Conservation (phyloP, 2,329 filamentous ascomycete genomes). For the Emergomyces orientalis region DNA sequence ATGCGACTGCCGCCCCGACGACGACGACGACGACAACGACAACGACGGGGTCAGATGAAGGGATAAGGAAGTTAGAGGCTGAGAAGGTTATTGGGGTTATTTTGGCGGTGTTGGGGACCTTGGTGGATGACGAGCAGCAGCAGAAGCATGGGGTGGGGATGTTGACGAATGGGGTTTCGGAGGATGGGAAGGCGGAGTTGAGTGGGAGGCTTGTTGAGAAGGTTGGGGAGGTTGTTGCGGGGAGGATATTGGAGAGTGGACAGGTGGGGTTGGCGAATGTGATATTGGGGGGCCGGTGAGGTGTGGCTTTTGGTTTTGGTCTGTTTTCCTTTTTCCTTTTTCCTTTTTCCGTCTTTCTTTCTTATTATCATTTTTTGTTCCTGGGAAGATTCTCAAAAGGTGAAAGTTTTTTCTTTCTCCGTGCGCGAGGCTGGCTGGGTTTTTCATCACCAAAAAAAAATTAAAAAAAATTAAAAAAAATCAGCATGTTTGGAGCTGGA, state of each 20-base stretch:
- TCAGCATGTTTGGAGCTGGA: no score
- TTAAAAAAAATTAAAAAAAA: no score
- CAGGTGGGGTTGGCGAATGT: slow-evolving; percentile 33
- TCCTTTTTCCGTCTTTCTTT: background rate
- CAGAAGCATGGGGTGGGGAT: background rate
- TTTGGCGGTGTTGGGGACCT: slow-evolving; percentile 45
- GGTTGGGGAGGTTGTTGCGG: slow-evolving; percentile 35
- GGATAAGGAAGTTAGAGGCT: slow-evolving; percentile 48
- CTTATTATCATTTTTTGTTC: background rate
- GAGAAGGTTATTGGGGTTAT: slow-evolving; percentile 52
- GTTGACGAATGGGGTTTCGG: slow-evolving; percentile 32
- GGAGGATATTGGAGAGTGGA: slow-evolving; percentile 33
- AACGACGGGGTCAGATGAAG: slow-evolving; percentile 35
- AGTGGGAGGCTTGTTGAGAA: slow-evolving; percentile 30
- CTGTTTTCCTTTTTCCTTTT: background rate
- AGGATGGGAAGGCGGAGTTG: slow-evolving; percentile 30
- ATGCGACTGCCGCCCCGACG: slow-evolving; percentile 39
- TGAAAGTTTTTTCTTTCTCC: background rate
- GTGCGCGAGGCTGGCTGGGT: no score
- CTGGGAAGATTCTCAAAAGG: background rate
- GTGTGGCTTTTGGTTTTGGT: background rate
- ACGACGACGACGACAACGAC: slow-evolving; percentile 29
- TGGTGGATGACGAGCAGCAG: slow-evolving; percentile 42
- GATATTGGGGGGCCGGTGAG: slow-evolving; percentile 23
- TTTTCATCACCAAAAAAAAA: no score